Evolutionary conservation across 768 basidiomycete genomes (phyloP).

Genomic region (Panaeolus papilionaceus): DNA sequence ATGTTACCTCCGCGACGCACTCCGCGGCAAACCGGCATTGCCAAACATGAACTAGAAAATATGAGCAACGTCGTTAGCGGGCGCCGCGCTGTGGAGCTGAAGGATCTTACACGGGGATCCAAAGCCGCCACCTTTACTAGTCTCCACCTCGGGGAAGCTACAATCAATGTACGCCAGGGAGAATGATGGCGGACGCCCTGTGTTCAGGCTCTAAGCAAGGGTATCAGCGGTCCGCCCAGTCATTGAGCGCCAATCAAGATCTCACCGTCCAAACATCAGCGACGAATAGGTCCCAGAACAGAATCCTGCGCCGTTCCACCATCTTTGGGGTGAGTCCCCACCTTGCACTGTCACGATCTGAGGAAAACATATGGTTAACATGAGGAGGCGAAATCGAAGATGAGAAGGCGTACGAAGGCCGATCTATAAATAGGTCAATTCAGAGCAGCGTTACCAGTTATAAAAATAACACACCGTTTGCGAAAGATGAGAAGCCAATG

Average conservation of each 20-base stretch:
- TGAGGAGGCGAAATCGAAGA: not conserved
- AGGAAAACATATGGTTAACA: constrained; percentile 16
- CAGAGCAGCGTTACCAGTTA: constrained; percentile 9
- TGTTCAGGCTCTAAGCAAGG: constrained; percentile 61
- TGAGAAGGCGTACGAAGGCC: constrained; percentile 65
- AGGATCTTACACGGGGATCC: constrained; percentile 38
- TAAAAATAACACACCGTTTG: constrained; percentile 57
- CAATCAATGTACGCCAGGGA: constrained; percentile 73
- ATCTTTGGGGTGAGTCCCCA: constrained; percentile 70
- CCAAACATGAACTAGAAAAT: constrained; percentile 60
- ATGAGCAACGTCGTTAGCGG: constrained; percentile 4
- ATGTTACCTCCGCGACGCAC: constrained; percentile 67
- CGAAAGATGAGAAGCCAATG: constrained; percentile 67
- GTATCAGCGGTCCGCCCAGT: not conserved
- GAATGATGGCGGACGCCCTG: constrained; percentile 75
- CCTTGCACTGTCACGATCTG: constrained; percentile 69
- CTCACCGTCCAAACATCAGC: constrained; percentile 69
- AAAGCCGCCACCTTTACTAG: constrained; percentile 36
- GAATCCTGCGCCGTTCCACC: constrained; percentile 66
- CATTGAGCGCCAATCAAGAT: not conserved
- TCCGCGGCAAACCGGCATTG: constrained; percentile 68
- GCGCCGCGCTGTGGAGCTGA: not conserved
- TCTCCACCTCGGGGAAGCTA: constrained; percentile 52
- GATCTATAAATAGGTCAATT: constrained; percentile 44
- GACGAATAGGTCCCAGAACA: constrained; percentile 83